A percentile compares a stretch with the other conserved stretches of the same genome.
Conservation (phyloP, 768 basidiomycete genomes). For the Saitozyma sp. region DNA sequence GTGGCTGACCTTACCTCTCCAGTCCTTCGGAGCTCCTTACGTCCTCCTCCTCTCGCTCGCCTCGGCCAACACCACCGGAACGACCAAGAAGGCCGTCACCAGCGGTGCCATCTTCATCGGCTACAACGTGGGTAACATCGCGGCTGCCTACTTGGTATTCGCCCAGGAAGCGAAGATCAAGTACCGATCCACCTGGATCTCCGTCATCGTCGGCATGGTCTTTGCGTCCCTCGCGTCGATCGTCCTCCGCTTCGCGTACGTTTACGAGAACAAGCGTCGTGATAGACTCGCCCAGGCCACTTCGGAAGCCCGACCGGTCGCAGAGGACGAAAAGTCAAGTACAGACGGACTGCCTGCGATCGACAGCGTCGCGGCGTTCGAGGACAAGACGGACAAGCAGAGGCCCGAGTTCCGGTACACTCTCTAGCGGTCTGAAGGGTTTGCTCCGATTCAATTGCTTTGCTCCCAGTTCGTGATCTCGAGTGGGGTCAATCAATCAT, state of each 20-base stretch:
- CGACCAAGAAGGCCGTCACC: constrained; percentile 52
- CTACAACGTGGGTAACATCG: constrained; percentile 49
- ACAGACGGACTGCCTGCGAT: constrained; percentile 11
- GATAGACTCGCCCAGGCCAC: constrained; percentile 13
- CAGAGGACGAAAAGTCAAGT: constrained; percentile 5
- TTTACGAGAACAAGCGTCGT: constrained; percentile 38
- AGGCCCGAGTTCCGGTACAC: constrained; percentile 40
- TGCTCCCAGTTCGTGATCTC: too few species aligned
- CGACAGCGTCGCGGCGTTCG: constrained; percentile 15
- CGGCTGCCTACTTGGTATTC: constrained; percentile 39
- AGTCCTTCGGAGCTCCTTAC: constrained; percentile 52
- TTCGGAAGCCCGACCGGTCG: constrained; percentile 2
- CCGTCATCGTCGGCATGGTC: constrained; percentile 49
- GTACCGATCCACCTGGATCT: constrained; percentile 53
- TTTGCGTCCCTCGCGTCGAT: constrained; percentile 31
- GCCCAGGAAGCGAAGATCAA: constrained; percentile 41
- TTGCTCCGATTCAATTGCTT: too few species aligned
- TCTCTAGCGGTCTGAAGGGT: constrained; percentile 10
- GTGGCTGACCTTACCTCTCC: not conserved
- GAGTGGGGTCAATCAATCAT: too few species aligned
- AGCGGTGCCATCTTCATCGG: constrained; percentile 49
- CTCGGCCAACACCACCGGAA: constrained; percentile 49
- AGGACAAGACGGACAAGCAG: constrained; percentile 45
- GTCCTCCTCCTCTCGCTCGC: constrained; percentile 49
- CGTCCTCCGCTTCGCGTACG: constrained; percentile 32